Evolutionary conservation across 2,329 filamentous ascomycete genomes (phyloP).

Genomic region (Fonsecaea monophora): DNA sequence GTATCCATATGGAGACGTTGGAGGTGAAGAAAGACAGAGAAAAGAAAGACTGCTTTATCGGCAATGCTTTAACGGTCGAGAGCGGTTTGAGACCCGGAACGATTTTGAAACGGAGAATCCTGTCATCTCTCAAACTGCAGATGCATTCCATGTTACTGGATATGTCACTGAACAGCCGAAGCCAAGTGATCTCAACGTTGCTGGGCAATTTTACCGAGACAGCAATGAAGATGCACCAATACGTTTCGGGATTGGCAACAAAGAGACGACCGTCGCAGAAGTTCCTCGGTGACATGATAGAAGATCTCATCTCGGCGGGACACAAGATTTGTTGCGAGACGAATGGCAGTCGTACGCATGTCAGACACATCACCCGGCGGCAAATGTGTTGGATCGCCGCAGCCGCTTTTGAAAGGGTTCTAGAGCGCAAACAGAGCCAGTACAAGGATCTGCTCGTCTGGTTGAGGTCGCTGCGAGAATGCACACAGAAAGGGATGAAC

Average conservation of each 20-base stretch:
- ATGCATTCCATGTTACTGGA: conserved; percentile 85
- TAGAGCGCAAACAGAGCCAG: conserved; percentile 73
- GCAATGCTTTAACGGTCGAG: conserved; percentile 80
- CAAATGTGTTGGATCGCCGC: conserved; percentile 72
- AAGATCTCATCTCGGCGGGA: conserved; percentile 69
- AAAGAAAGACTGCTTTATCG: conserved; percentile 63
- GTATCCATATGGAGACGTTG: conserved; percentile 76
- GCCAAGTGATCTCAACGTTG: conserved; percentile 75
- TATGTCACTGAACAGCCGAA: conserved; percentile 73
- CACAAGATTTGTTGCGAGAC: conserved; percentile 59
- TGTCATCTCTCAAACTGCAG: conserved; percentile 80
- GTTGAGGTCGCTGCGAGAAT: conserved; percentile 60
- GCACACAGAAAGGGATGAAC: conserved; percentile 28
- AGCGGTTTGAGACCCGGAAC: conserved; percentile 73
- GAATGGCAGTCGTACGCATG: conserved; percentile 60
- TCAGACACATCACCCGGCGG: conserved; percentile 57
- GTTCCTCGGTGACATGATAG: conserved; percentile 71
- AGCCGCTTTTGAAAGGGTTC: conserved; percentile 71
- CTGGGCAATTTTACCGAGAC: conserved; percentile 77
- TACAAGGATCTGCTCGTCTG: conserved; percentile 71
- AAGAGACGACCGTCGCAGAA: conserved; percentile 62
- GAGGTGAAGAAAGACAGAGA: conserved; percentile 74
- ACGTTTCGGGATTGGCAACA: conserved; percentile 65
- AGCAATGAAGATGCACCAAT: conserved; percentile 73
- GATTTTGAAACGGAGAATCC: conserved; percentile 78